Percentiles rank a stretch among this genome's conserved stretches.
Evolutionary conservation across 2,329 filamentous ascomycete species (phyloP).

Genomic region (Penicillium rolfsii): DNA sequence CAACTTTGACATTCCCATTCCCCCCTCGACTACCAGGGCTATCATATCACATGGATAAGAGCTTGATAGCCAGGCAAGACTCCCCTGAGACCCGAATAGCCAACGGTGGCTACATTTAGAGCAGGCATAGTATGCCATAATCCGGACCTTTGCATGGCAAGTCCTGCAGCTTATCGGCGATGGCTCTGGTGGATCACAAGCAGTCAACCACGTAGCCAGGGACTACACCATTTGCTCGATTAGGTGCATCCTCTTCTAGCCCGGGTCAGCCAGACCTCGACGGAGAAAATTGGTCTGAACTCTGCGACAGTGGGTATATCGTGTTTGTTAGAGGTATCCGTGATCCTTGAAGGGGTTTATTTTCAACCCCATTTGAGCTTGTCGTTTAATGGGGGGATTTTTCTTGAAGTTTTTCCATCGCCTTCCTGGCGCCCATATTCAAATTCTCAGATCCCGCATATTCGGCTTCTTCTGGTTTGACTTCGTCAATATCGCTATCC

Average conservation of each 20-base stretch:
- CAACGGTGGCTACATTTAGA: neutral
- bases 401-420: neutral
- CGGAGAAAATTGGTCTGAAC: neutral
- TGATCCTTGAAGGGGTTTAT: neutral
- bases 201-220: neutral
- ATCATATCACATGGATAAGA: neutral
- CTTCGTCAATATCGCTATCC: slow-evolving; percentile 5
- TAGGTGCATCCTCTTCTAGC: neutral
- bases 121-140: neutral
- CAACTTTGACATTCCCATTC: no score
- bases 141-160: neutral
- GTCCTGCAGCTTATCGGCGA: neutral
- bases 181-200: neutral
- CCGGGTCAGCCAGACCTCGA: no score
- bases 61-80: neutral
- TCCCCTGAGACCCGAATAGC: neutral
- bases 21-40: no score
- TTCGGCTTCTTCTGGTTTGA: neutral
- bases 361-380: neutral
- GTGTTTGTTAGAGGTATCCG: neutral
- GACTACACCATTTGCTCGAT: neutral
- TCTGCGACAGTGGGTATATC: neutral
- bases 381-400: neutral
- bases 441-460: neutral
- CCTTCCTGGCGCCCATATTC: slow-evolving; percentile 3